These are phyloP conservation scores for Phytophthora multivora DNA, from an alignment of 352 stramenopile species.

Conservation along the genomic window DNA sequence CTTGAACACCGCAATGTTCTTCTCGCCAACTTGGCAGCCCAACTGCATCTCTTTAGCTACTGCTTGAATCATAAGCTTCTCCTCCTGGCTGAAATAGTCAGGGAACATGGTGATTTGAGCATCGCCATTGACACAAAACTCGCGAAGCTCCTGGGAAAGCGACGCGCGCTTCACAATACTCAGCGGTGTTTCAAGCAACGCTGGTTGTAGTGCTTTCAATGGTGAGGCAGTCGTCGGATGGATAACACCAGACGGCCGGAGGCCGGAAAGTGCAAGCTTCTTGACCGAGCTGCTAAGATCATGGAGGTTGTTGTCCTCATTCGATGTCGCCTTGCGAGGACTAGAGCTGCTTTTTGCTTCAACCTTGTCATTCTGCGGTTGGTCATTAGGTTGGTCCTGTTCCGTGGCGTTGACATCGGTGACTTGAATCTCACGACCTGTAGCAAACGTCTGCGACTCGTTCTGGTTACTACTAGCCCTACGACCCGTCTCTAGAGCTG, in stretches of 20 bases:
- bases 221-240: conserved; percentile 10
- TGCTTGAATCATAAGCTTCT: conserved; percentile 58
- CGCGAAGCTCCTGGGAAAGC: conserved; percentile 62
- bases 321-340: conserved; percentile 10
- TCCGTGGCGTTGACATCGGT: background rate
- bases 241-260: conserved; percentile 14
- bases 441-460: conserved; percentile 17
- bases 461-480: conserved; percentile 29
- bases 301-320: conserved; percentile 30
- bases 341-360: conserved; percentile 1
- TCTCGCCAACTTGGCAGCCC: conserved; percentile 67
- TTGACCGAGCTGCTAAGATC: conserved; percentile 37
- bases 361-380: conserved; percentile 18
- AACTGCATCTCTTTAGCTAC: conserved; percentile 60
- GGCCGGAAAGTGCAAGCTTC: conserved; percentile 32
- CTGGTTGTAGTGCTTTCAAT: conserved; percentile 7
- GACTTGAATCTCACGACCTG: conserved; percentile 9
- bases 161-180: conserved; percentile 43
- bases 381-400: conserved; percentile 4
- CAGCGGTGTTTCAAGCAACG: conserved; percentile 11
- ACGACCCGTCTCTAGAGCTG: conserved; percentile 16
- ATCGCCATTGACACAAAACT: conserved; percentile 55
- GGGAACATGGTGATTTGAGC: conserved; percentile 66
- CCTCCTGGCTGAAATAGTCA: conserved; percentile 62
- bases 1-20: conserved; percentile 68